A percentile compares a stretch with the other conserved stretches of the same genome.
phyloP scores from a whole-genome alignment of 2,329 filamentous ascomycete species.

The Talaromyces albobiverticillius region DNA sequence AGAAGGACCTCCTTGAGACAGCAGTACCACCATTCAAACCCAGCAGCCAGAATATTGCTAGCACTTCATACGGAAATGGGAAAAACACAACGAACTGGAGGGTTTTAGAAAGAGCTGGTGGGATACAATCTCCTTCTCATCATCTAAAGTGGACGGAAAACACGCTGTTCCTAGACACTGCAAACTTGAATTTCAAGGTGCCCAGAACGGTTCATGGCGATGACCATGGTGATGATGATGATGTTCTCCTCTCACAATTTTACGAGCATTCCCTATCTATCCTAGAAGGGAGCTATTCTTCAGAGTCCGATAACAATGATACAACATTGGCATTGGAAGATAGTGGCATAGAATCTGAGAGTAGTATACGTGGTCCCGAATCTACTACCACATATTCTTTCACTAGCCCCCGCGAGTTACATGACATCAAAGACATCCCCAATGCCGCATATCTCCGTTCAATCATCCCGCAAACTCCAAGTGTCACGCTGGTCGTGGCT shows the following conservation, averaged over 20 bases:
- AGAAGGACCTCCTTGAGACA: slow-evolving; percentile 48
- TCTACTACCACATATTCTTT: slow-evolving; percentile 11
- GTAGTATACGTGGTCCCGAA: background rate
- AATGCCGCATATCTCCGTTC: slow-evolving; percentile 61
- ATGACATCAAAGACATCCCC: slow-evolving; percentile 68
- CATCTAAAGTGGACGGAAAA: slow-evolving; percentile 7
- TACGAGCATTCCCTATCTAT: slow-evolving; percentile 74
- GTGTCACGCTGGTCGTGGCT: slow-evolving; percentile 76
- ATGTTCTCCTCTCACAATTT: slow-evolving; percentile 58
- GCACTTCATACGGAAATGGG: background rate
- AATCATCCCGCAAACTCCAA: slow-evolving; percentile 76
- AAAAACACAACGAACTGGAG: slow-evolving; percentile 27
- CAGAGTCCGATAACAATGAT: slow-evolving; percentile 25
- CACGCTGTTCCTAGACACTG: slow-evolving; percentile 29
- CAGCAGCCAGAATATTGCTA: too few relatives aligned
- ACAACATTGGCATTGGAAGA: slow-evolving; percentile 20
- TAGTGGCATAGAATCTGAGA: slow-evolving; percentile 1
- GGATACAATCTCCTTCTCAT: background rate
- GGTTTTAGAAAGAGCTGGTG: slow-evolving; percentile 20
- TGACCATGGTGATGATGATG: slow-evolving; percentile 34
- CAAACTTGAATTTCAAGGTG: slow-evolving; percentile 23
- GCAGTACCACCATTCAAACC: slow-evolving; percentile 39
- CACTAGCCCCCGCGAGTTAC: slow-evolving; percentile 49
- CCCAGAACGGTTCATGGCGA: background rate
- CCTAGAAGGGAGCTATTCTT: slow-evolving; percentile 54